phyloP scores from a whole-genome alignment of 2,329 filamentous ascomycete species.

The Colletotrichum tofieldiae region DNA sequence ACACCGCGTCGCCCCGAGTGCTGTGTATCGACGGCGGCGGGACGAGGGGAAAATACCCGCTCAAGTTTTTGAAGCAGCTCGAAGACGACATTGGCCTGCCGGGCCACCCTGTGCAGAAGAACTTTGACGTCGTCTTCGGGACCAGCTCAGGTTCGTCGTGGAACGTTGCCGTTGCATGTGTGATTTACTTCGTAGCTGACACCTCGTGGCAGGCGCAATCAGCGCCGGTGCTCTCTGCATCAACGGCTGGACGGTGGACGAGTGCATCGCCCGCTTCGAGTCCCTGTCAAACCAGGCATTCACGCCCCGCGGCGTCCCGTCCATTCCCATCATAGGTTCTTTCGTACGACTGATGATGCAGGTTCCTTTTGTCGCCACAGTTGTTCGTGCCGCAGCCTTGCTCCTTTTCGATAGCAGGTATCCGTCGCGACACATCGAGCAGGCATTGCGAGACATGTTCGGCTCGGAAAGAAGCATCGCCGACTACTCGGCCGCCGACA shows the following conservation, averaged over 20 bases:
- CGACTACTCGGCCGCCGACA: constrained; percentile 10
- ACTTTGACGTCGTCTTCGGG: constrained; percentile 22
- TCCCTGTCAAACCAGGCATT: constrained; percentile 11
- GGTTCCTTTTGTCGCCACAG: constrained; percentile 8
- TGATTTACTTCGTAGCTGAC: not conserved
- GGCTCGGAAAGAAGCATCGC: not conserved
- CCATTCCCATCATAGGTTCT: constrained; percentile 5
- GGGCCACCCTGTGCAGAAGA: constrained; percentile 4
- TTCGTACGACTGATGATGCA: constrained; percentile 13
- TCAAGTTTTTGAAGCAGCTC: constrained; percentile 49
- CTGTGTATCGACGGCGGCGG: constrained; percentile 48
- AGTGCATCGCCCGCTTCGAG: constrained; percentile 19
- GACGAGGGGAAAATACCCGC: constrained; percentile 49
- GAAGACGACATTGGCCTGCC: constrained; percentile 45
- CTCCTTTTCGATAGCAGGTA: constrained; percentile 18
- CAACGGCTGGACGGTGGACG: constrained; percentile 16
- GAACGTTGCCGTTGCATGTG: not conserved
- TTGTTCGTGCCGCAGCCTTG: not conserved
- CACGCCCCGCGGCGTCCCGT: not conserved
- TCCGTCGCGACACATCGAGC: constrained; percentile 13
- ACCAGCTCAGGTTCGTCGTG: constrained; percentile 13
- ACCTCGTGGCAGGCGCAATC: not conserved
- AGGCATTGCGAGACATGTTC: constrained; percentile 19
- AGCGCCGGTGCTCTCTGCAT: constrained; percentile 13
- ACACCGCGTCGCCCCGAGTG: constrained; percentile 10